These are phyloP conservation scores for Coniosporium apollinis DNA, from an alignment of 495 filamentous ascomycete species.

Conservation along the genomic window DNA sequence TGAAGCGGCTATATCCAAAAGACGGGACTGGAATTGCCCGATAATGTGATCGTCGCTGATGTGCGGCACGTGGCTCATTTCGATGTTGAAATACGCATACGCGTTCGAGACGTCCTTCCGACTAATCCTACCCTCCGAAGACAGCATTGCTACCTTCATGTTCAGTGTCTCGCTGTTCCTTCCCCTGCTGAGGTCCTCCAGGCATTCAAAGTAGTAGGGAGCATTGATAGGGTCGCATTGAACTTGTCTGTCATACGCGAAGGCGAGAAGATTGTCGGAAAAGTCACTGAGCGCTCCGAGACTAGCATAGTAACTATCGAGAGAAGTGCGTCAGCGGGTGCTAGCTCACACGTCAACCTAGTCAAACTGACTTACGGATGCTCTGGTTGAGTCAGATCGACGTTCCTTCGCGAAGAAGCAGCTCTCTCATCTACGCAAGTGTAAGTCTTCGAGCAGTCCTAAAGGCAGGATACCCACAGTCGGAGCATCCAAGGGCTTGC, in stretches of 20 bases:
- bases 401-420: slow-evolving; percentile 11
- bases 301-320: slow-evolving; percentile 27
- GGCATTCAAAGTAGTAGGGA: slow-evolving; percentile 33
- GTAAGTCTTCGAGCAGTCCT: not conserved
- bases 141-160: slow-evolving; percentile 23
- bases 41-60: slow-evolving; percentile 41
- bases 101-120: slow-evolving; percentile 27
- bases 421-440: slow-evolving; percentile 15
- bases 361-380: slow-evolving; percentile 17
- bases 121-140: slow-evolving; percentile 25
- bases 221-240: slow-evolving; percentile 21
- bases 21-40: slow-evolving; percentile 36
- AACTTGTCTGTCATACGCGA: slow-evolving; percentile 28
- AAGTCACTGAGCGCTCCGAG: slow-evolving; percentile 31
- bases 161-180: slow-evolving; percentile 26
- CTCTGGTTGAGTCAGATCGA: slow-evolving; percentile 13
- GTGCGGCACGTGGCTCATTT: slow-evolving; percentile 16
- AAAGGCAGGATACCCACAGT: slow-evolving; percentile 26
- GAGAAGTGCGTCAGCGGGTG: slow-evolving; percentile 3
- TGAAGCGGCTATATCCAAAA: slow-evolving; percentile 25
- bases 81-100: slow-evolving; percentile 36
- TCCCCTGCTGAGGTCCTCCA: slow-evolving; percentile 25
- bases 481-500: slow-evolving; percentile 24
- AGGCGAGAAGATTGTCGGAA: slow-evolving; percentile 33
- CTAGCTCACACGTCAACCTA: not conserved